Percentiles rank a stretch among this genome's conserved stretches.
phyloP scores from a whole-genome alignment of 106 monocot species.

The Phalaenopsis aphrodite region DNA sequence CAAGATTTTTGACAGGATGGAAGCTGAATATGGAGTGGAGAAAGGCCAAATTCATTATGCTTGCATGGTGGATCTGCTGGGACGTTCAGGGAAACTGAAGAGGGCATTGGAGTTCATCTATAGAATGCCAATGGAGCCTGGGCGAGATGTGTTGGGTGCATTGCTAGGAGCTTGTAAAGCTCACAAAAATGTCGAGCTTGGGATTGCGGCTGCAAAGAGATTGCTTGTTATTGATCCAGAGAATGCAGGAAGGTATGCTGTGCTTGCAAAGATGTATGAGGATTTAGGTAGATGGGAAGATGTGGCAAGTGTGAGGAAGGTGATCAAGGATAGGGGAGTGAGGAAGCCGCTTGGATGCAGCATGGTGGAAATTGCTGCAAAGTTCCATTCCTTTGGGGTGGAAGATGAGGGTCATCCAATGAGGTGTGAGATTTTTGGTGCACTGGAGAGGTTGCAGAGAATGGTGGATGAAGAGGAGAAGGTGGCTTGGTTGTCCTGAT shows the following conservation, averaged over 20 bases:
- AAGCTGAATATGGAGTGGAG: slow-evolving; percentile 14
- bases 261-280: slow-evolving; percentile 33
- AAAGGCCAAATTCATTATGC: slow-evolving; percentile 32
- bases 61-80: slow-evolving; percentile 49
- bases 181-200: slow-evolving; percentile 18
- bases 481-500: not conserved
- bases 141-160: slow-evolving; percentile 36
- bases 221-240: slow-evolving; percentile 33
- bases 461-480: slow-evolving; percentile 14
- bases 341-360: slow-evolving; percentile 42
- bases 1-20: slow-evolving; percentile 32
- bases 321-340: slow-evolving; percentile 36
- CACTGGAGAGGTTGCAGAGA: slow-evolving; percentile 20
- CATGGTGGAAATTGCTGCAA: slow-evolving; percentile 30
- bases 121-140: slow-evolving; percentile 19
- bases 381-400: slow-evolving; percentile 34
- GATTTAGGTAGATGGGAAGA: slow-evolving; percentile 34
- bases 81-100: slow-evolving; percentile 24
- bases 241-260: slow-evolving; percentile 30
- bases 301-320: slow-evolving; percentile 35
- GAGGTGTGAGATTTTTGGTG: slow-evolving; percentile 18
- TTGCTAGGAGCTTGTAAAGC: slow-evolving; percentile 35
- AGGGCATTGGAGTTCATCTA: slow-evolving; percentile 27
- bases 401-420: slow-evolving; percentile 41
- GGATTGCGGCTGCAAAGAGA: slow-evolving; percentile 22